Evolutionary conservation across 768 basidiomycete species (phyloP).

Genomic region (Candolleomyces eurysporus): DNA sequence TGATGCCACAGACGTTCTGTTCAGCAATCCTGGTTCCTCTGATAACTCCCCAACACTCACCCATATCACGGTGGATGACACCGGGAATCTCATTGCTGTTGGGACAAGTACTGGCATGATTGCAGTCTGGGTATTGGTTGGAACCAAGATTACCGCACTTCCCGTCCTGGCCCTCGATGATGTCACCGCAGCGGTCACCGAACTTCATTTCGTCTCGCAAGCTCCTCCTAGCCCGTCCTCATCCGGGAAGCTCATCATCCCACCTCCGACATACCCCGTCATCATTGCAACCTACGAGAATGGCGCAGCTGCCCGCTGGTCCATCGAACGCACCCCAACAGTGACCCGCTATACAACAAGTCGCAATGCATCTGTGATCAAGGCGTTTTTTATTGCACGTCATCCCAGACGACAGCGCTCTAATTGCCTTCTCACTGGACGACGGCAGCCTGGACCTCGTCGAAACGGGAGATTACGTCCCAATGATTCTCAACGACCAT

Average conservation of each 20-base stretch:
- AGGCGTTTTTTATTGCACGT: conserved; percentile 49
- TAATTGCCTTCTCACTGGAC: conserved; percentile 59
- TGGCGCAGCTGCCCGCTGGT: conserved; percentile 58
- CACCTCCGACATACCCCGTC: conserved; percentile 26
- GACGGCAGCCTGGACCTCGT: conserved; percentile 67
- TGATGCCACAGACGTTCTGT: conserved; percentile 51
- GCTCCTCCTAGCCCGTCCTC: conserved; percentile 12
- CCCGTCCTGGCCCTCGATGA: conserved; percentile 42
- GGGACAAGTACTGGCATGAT: conserved; percentile 70
- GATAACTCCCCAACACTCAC: conserved; percentile 51
- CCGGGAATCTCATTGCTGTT: conserved; percentile 62
- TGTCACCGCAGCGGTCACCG: conserved; percentile 49
- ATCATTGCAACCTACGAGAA: conserved; percentile 58
- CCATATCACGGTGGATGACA: conserved; percentile 59
- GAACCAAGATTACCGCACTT: conserved; percentile 31
- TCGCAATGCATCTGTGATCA: conserved; percentile 41
- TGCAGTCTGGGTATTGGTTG: conserved; percentile 57
- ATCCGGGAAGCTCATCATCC: conserved; percentile 20
- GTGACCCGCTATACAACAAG: conserved; percentile 43
- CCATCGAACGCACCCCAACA: conserved; percentile 29
- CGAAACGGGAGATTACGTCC: conserved; percentile 47
- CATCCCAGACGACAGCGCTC: conserved; percentile 40
- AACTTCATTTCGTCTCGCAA: conserved; percentile 46
- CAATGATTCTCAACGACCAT: conserved; percentile 42
- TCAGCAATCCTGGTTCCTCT: conserved; percentile 48